Evolutionary conservation across 257 asterid genomes (phyloP).

Genomic region (Solanum corneliomulleri): DNA sequence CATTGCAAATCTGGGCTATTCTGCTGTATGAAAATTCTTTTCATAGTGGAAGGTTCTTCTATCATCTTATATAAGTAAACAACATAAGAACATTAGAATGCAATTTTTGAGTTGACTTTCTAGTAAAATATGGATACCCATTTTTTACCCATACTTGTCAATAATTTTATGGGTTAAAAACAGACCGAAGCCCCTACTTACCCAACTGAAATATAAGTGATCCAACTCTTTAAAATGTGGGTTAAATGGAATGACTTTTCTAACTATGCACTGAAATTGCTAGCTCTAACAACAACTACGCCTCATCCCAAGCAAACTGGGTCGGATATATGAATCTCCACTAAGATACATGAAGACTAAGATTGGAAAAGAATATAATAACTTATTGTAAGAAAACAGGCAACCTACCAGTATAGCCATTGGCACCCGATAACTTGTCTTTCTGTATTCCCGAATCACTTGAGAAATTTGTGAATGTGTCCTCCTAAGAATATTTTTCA

Average conservation of each 20-base stretch:
- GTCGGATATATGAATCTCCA: too few species aligned
- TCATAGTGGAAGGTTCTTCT: background rate
- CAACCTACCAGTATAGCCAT: conserved; percentile 84
- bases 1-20: background rate
- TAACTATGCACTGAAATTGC: too few species aligned
- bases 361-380: background rate
- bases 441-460: conserved; percentile 80
- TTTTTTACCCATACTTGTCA: background rate
- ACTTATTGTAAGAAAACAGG: background rate
- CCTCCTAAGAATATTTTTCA: conserved; percentile 40
- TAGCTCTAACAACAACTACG: too few species aligned
- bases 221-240: background rate
- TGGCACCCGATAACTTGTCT: conserved; percentile 69
- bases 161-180: background rate
- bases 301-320: too few species aligned
- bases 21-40: background rate
- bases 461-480: conserved; percentile 86
- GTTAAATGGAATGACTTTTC: too few species aligned
- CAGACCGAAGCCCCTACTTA: background rate
- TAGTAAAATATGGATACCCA: background rate
- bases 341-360: background rate
- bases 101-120: background rate
- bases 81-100: background rate
- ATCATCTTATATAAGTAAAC: background rate
- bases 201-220: background rate